Evolutionary conservation across 257 asterid genomes (phyloP), one percentile per base, ranked within the genome.

Genomic region (Solanum chilense): DNA sequence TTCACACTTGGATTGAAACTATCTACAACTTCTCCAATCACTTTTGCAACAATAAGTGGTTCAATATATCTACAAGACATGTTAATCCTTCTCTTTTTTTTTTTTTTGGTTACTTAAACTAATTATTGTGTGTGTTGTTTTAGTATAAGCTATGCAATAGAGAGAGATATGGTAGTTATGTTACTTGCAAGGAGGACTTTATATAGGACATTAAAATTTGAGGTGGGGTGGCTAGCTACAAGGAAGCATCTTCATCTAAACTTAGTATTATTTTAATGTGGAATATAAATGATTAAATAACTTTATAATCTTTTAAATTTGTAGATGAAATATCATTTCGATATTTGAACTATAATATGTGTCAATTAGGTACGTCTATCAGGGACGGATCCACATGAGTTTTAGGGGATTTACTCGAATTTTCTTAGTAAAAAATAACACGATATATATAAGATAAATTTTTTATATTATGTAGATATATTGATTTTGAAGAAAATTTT

Each of bases 1-100:
- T 83, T 91, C 74, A 95, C 99, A 89, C 94, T 89, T 23, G 98
- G 95, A 4, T 42, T 89, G 95, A 96, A 96, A 78, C 5, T 73
- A 80, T 95, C 97, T 5, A 95, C 94, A 23, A 96, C 98, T 81
- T 96, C 99, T 76, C 98, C 99, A 37, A 96, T 91, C 21, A 95
- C 97, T 92, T 97, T 88, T 41, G 95, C 98, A 16, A 94, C 92
- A 0, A 91, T 88, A 14, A 95, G 96, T n/a, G 99, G 92, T 29
- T 96, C 96, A 0, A 77, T 27, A 14, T 71, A 25, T 92, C 97
- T 91, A 47, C 93, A 78, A 25, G 84, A 69, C 75, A 69, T 69
- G 7, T 9, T 31, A 2, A 16, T 31, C 42, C 13, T 31, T 31
- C 18, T 33, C n/a, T 33, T 0, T 0, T 33, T 33, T 33, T 3